Evolutionary conservation across 176 grass and related monocot species (phyloP), one percentile per base, ranked within the genome.

Genomic region (Cenchrus purpureus): DNA sequence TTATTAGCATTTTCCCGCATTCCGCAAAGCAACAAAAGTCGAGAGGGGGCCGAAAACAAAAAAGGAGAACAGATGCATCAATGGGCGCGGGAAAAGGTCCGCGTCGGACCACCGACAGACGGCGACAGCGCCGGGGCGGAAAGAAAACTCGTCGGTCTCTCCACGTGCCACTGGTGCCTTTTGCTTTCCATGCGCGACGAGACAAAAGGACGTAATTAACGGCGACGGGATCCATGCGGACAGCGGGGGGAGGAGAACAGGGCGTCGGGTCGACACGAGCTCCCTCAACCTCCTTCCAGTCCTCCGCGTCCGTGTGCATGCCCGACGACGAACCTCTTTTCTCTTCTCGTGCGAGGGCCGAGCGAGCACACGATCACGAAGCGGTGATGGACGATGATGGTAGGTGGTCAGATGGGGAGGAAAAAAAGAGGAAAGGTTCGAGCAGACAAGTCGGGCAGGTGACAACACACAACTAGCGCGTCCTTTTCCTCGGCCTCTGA

Each of bases 41-140:
- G 53, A n/a, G 54, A 44, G 43, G 22, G 29, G 29, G 29, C 20
- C 0, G 43, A 34, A 49, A 66, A 55, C 4, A 55, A 16, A 16
- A 46, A 55, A 56, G 57, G 2, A 51, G 2, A 10, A 51, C 11
- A 49, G 3, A 17, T 22, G 7, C 25, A 68, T 20, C 11, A 68
- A 48, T 34, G 7, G 11, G 1, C 46, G 48, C 45, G 45, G 45
- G 5, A 2, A 12, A 76, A 76, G 71, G 40, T 28, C 22, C 25
- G 14, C 37, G 71, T 46, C 78, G 61, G 67, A 50, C 6, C 74
- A 79, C 81, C 74, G 74, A 84, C 81, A 83, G 80, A 25, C 25
- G 25, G 37, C 37, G 37, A 40, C 37, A 40, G 37, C 37, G 37
- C 37, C 71, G 45, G 74, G 43, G 25, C 34, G 5, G 6, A 31